Conservation (phyloP, 2,329 filamentous ascomycete species). For the Penicillium sp. region DNA sequence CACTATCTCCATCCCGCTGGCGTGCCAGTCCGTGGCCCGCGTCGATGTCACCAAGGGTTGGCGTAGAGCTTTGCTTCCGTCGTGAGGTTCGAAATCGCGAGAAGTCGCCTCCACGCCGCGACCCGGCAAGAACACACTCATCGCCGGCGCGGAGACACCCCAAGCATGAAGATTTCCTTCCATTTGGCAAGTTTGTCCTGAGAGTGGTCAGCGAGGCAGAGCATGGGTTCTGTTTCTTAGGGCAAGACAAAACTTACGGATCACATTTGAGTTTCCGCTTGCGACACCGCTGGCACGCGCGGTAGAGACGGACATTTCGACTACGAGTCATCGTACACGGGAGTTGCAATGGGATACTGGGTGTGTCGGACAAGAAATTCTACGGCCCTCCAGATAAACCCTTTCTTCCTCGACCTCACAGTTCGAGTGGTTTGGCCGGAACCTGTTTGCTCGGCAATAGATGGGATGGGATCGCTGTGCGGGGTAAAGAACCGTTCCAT, state of each 20-base stretch:
- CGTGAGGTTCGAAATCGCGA: not conserved
- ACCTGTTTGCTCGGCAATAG: not conserved
- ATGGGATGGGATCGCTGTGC: not conserved
- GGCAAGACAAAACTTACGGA: constrained; percentile 15
- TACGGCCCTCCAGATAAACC: no score
- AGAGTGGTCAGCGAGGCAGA: not conserved
- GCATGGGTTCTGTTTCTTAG: no score
- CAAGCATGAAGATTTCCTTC: constrained; percentile 1
- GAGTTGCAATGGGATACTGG: no score
- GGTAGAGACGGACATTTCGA: constrained; percentile 13
- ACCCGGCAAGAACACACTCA: constrained; percentile 10
- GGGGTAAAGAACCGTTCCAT: not conserved
- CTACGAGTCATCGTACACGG: constrained; percentile 11
- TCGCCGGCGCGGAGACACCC: constrained; percentile 1
- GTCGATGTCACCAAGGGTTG: not conserved
- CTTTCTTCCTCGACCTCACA: no score
- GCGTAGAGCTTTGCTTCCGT: not conserved
- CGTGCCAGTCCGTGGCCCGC: not conserved
- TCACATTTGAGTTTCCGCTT: constrained; percentile 20
- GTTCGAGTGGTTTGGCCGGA: no score
- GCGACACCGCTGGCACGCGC: constrained; percentile 16
- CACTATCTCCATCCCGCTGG: not conserved
- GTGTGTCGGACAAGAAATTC: no score
- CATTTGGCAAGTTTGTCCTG: not conserved
- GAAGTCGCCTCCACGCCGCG: constrained; percentile 15